These are phyloP conservation scores for Tolypocladium album DNA, from an alignment of 2,329 filamentous ascomycete species.

Conservation along the genomic window DNA sequence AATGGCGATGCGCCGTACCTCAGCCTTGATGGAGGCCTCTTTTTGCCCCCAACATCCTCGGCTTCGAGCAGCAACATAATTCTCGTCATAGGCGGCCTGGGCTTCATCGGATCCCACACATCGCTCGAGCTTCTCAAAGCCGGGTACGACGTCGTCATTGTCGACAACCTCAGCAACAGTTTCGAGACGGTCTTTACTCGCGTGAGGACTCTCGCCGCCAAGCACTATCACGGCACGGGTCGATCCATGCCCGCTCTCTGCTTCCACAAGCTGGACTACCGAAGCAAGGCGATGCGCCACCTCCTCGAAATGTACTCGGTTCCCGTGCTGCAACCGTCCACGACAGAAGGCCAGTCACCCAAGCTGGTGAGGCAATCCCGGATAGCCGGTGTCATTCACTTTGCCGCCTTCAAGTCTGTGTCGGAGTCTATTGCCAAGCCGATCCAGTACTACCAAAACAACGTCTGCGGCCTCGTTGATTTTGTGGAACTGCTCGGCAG, in stretches of 20 bases:
- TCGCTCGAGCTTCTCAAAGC: constrained; percentile 41
- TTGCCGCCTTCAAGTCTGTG: constrained; percentile 57
- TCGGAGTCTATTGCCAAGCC: constrained; percentile 50
- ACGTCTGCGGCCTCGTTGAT: constrained; percentile 52
- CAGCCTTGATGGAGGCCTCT: neutral
- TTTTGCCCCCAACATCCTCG: neutral
- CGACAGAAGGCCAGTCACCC: neutral
- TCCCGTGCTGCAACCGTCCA: constrained; percentile 3
- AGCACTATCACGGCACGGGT: constrained; percentile 13
- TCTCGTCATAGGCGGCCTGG: constrained; percentile 41
- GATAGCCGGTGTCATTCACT: constrained; percentile 56
- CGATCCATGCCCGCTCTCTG: constrained; percentile 15
- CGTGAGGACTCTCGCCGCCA: constrained; percentile 11
- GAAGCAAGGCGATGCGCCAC: constrained; percentile 23
- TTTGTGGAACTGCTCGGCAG: constrained; percentile 46
- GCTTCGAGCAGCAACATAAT: constrained; percentile 14
- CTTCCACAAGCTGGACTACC: constrained; percentile 28
- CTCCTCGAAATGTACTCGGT: constrained; percentile 23
- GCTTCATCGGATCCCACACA: constrained; percentile 47
- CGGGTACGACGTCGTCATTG: constrained; percentile 40
- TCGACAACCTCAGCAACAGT: constrained; percentile 35
- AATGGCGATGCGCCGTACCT: constrained; percentile 4
- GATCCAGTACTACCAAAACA: constrained; percentile 57
- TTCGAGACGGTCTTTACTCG: constrained; percentile 15
- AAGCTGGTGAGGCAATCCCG: constrained; percentile 23